Evolutionary conservation across 306 rosid species (phyloP).

Genomic region (Begonia fuchsioides): DNA sequence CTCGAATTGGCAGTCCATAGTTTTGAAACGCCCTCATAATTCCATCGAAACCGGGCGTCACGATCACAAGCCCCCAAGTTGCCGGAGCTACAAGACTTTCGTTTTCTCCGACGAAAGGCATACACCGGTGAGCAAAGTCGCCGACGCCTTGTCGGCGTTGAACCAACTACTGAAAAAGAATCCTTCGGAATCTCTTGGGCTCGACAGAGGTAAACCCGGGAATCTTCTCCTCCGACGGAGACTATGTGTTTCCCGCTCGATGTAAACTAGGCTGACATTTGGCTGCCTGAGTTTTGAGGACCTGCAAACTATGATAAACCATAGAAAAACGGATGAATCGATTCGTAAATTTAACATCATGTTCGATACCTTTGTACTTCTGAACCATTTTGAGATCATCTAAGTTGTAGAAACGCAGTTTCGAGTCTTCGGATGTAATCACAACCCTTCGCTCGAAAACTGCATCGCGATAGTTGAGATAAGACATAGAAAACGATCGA

Average conservation of each 20-base stretch:
- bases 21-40: conserved; percentile 68
- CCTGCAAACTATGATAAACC: conserved; percentile 19
- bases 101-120: conserved; percentile 17
- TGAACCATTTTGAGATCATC: conserved; percentile 46
- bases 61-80: conserved; percentile 67
- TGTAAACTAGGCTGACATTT: conserved; percentile 60
- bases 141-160: conserved; percentile 35
- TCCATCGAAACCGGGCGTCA: conserved; percentile 64
- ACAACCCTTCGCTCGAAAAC: conserved; percentile 62
- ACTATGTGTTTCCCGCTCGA: conserved; percentile 41
- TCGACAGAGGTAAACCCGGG: conserved; percentile 38
- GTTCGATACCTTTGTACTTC: conserved; percentile 47
- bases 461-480: conserved; percentile 18
- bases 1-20: conserved; percentile 69
- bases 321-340: too few relatives aligned
- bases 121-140: conserved; percentile 45
- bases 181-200: conserved; percentile 25
- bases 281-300: conserved; percentile 61
- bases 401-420: conserved; percentile 34
- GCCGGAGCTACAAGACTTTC: conserved; percentile 19
- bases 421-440: conserved; percentile 80
- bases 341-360: too few relatives aligned
- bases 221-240: conserved; percentile 74
- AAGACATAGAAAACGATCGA: not conserved
- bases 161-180: conserved; percentile 56